Base-by-base conservation (phyloP, 495 filamentous ascomycete genomes). In the Penicillium riverlandense region DNA sequence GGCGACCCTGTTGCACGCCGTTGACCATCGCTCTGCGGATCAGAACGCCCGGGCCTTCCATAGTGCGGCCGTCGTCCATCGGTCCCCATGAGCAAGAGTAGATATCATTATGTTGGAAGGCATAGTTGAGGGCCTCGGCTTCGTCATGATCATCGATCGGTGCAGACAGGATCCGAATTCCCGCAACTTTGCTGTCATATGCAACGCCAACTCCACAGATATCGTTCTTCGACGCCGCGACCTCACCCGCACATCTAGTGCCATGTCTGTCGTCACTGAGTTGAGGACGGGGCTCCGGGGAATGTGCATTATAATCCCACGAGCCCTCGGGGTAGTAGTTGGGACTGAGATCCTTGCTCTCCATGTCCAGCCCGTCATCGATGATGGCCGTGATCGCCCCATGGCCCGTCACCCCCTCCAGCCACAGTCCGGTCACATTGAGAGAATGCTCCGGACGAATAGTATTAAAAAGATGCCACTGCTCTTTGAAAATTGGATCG, bases 41-140 rank as follows among this genome's bases (percentile, higher is more conserved):
- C 11, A 98, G 71, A 40, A 94, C 76, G 4, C 89, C 89, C 2
- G 92, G 92, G 1, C 83, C 88, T 45, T 96, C 94, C 92, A 98
- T 98, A 10, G 86, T 85, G 41, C 75, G 66, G 35, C 92, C 92
- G 60, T 96, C 90, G 53, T 98, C 92, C 5, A 86, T 86, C 29
- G 92, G 92, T 0, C 92, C 92, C 92, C 92, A 98, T 0, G 91
- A 96, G 66, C 92, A 98, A 8, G 92, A 98, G 65, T 96, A 98
- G 37, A 98, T 96, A 47, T 96, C 84, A 57, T 96, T 98, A 33
- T 87, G 72, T 50, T 96, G 82, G 55, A 78, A 92, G 16, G 80
- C 88, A 63, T 89, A 96, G 67, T 94, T 96, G 75, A 98, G 82
- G 14, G 92, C 85, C 2, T 81, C 70, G 27, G 92, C 91, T 66